Evolutionary conservation across 306 rosid genomes (phyloP).

Genomic region (Quercus ilex): DNA sequence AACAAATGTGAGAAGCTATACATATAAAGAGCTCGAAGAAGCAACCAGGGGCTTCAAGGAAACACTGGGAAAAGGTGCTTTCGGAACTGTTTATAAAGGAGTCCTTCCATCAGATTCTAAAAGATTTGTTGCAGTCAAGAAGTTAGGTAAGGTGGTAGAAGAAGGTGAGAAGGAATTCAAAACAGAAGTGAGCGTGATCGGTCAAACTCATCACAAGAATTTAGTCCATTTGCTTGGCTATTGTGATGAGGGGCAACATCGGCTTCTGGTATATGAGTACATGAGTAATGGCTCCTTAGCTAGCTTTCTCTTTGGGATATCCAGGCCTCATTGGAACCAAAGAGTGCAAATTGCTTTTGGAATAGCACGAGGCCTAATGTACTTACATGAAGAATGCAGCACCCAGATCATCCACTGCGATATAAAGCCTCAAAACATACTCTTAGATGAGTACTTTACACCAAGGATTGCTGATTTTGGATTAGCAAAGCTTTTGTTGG

Average conservation of each 20-base stretch:
- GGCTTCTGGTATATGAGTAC: constrained; percentile 3
- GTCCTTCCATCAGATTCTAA: constrained; percentile 12
- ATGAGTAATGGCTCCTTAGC: constrained; percentile 17
- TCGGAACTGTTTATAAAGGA: constrained; percentile 28
- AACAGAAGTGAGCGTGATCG: constrained; percentile 32
- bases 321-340: constrained; percentile 18
- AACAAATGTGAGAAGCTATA: neutral
- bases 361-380: constrained; percentile 12
- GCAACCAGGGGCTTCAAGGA: constrained; percentile 29
- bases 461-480: constrained; percentile 30
- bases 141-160: constrained; percentile 19
- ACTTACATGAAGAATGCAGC: constrained; percentile 17
- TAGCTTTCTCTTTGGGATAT: constrained; percentile 19
- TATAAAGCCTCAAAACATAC: constrained; percentile 30
- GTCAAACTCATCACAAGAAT: constrained; percentile 32
- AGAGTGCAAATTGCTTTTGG: constrained; percentile 8
- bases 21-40: constrained; percentile 14
- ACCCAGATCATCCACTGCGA: constrained; percentile 17
- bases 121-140: constrained; percentile 39
- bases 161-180: constrained; percentile 39
- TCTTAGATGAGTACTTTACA: neutral
- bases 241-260: constrained; percentile 16
- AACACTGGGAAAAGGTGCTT: constrained; percentile 21
- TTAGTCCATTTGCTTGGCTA: constrained; percentile 18
- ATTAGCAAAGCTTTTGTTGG: constrained; percentile 28